phyloP scores from a whole-genome alignment of 768 basidiomycete species.

The Mycena kentingensis region DNA sequence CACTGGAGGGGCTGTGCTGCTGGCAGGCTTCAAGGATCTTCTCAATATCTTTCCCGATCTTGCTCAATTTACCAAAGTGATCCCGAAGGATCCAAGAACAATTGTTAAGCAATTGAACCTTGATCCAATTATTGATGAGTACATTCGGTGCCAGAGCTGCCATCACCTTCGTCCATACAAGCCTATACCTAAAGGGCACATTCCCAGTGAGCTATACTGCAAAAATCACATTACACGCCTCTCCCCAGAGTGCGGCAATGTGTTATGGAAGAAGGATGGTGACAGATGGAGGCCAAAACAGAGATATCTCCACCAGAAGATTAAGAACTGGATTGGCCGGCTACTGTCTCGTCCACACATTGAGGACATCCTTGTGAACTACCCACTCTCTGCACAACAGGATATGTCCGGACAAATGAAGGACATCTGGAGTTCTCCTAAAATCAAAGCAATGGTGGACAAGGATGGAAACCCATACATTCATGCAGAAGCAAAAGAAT shows the following conservation, averaged over 20 bases:
- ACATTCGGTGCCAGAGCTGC: conserved; percentile 29
- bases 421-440: conserved; percentile 27
- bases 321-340: conserved; percentile 30
- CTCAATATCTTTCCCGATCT: conserved; percentile 6
- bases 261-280: conserved; percentile 23
- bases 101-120: conserved; percentile 18
- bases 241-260: conserved; percentile 18
- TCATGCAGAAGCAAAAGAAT: conserved; percentile 19
- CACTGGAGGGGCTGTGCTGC: conserved; percentile 20
- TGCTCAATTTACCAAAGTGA: neutral
- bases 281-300: conserved; percentile 8
- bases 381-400: conserved; percentile 2
- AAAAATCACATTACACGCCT: neutral
- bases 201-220: conserved; percentile 6
- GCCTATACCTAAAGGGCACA: neutral
- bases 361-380: conserved; percentile 26
- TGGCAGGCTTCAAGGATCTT: conserved; percentile 24
- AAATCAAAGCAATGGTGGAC: conserved; percentile 23
- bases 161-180: conserved; percentile 23
- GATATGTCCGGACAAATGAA: neutral
- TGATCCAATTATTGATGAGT: conserved; percentile 25
- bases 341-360: conserved; percentile 30
- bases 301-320: conserved; percentile 25
- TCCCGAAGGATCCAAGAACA: conserved; percentile 26
- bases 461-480: conserved; percentile 25